A percentile compares a stretch with the other conserved stretches of the same genome.
phyloP scores from a whole-genome alignment of 176 grass and related monocot species.

The Oryza glaberrima region DNA sequence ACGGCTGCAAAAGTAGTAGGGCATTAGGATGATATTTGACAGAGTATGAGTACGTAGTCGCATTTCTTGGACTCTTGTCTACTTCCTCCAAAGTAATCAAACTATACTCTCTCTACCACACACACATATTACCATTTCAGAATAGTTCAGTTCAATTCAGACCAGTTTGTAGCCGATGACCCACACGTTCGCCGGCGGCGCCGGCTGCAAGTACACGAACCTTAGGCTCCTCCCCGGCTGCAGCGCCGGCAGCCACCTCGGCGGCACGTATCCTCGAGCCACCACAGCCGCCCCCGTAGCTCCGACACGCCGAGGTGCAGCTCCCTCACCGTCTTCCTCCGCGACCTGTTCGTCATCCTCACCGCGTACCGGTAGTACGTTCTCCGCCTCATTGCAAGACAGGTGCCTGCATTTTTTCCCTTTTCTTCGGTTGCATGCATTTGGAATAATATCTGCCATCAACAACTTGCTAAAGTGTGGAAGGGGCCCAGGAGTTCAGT shows the following conservation, averaged over 20 bases:
- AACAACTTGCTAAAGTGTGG: constrained; percentile 16
- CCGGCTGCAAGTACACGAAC: constrained; percentile 74
- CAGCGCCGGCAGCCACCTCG: constrained; percentile 62
- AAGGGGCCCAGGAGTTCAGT: background rate
- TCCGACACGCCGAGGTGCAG: constrained; percentile 67
- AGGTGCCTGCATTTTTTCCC: too few species aligned
- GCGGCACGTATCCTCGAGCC: constrained; percentile 70
- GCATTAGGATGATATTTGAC: too few species aligned
- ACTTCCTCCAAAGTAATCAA: too few species aligned
- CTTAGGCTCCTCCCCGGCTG: constrained; percentile 59
- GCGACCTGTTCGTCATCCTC: constrained; percentile 70
- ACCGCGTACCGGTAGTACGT: constrained; percentile 65
- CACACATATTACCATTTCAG: too few species aligned
- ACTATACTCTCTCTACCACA: too few species aligned
- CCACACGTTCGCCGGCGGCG: constrained; percentile 4
- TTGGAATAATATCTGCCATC: background rate
- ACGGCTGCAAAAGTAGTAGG: too few species aligned
- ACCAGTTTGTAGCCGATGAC: too few species aligned
- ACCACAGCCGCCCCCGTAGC: constrained; percentile 70
- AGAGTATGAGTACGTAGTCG: too few species aligned
- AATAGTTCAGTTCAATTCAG: too few species aligned
- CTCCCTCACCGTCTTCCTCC: constrained; percentile 63
- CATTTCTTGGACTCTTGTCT: too few species aligned
- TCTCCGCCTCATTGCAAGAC: constrained; percentile 12
- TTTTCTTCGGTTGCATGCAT: background rate